Conservation (phyloP, 306 rosid genomes). For the Ormosia semicastrata region DNA sequence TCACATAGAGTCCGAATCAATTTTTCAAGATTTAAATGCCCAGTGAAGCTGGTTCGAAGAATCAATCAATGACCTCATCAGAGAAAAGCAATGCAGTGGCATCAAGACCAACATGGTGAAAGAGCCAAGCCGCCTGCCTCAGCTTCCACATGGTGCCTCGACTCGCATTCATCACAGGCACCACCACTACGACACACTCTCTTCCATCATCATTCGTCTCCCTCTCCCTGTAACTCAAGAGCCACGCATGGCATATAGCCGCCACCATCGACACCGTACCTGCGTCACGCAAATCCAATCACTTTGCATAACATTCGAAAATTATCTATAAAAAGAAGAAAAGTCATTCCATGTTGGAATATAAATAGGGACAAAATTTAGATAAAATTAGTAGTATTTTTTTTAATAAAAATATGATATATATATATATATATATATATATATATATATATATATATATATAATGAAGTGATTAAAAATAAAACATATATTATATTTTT, state of each 20-base stretch:
- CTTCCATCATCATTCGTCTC: conserved; percentile 34
- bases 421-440: too few relatives aligned
- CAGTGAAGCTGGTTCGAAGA: too few relatives aligned
- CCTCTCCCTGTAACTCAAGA: conserved; percentile 51
- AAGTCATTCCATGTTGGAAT: too few relatives aligned
- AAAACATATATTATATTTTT: too few relatives aligned
- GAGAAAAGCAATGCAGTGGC: conserved; percentile 60
- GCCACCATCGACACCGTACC: conserved; percentile 89
- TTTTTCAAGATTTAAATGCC: too few relatives aligned
- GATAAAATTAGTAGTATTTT: too few relatives aligned
- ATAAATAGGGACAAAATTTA: too few relatives aligned
- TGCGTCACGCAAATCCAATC: conserved; percentile 33
- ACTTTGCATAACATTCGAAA: background rate
- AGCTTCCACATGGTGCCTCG: conserved; percentile 72
- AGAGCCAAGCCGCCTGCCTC: conserved; percentile 83
- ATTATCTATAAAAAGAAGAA: background rate
- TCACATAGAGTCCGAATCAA: too few relatives aligned
- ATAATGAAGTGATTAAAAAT: too few relatives aligned
- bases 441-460: too few relatives aligned
- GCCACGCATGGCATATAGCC: conserved; percentile 78
- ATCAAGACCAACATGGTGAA: conserved; percentile 75
- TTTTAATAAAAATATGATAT: too few relatives aligned
- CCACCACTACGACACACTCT: conserved; percentile 29
- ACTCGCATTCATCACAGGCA: conserved; percentile 73
- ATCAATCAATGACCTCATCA: conserved; percentile 51